A percentile compares a stretch with the other conserved stretches of the same genome.
phyloP scores from a whole-genome alignment of 164 flowering plant species.

The Aristolochia californica region DNA sequence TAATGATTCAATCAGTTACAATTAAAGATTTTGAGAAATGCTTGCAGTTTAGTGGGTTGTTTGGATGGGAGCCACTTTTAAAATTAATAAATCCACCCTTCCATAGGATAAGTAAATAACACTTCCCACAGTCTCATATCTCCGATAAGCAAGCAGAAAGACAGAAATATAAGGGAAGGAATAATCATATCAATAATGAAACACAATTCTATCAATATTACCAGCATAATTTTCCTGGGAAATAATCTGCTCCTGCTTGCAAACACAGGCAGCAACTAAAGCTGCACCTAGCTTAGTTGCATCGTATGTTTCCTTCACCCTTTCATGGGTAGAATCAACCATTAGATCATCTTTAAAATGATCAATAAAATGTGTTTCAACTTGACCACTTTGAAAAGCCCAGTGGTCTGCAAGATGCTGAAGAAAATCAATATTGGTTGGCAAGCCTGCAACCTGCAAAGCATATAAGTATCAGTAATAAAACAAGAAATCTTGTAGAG shows the following conservation, averaged over 20 bases:
- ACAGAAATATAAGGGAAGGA: not conserved
- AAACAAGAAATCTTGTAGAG: not conserved
- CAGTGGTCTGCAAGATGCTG: constrained; percentile 64
- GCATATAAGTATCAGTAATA: not conserved
- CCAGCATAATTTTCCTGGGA: constrained; percentile 33
- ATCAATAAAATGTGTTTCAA: constrained; percentile 95
- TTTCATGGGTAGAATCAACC: constrained; percentile 30
- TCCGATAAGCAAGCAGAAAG: not conserved
- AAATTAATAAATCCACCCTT: too few relatives aligned
- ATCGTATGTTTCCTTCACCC: constrained; percentile 27
- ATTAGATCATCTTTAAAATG: constrained; percentile 67
- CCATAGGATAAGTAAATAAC: too few relatives aligned
- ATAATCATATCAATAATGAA: not conserved
- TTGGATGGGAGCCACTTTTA: too few relatives aligned
- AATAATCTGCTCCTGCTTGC: constrained; percentile 37
- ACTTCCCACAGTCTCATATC: too few relatives aligned
- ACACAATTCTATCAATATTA: constrained; percentile 11
- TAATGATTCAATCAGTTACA: not conserved
- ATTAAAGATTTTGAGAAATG: not conserved
- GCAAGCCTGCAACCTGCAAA: constrained; percentile 90
- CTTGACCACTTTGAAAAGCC: constrained; percentile 72
- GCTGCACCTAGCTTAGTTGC: constrained; percentile 48
- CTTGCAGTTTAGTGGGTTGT: not conserved
- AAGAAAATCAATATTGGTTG: constrained; percentile 80
- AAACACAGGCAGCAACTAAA: constrained; percentile 73